phyloP scores from a whole-genome alignment of 169 alveolate species.

The Eimeria acervulina region DNA sequence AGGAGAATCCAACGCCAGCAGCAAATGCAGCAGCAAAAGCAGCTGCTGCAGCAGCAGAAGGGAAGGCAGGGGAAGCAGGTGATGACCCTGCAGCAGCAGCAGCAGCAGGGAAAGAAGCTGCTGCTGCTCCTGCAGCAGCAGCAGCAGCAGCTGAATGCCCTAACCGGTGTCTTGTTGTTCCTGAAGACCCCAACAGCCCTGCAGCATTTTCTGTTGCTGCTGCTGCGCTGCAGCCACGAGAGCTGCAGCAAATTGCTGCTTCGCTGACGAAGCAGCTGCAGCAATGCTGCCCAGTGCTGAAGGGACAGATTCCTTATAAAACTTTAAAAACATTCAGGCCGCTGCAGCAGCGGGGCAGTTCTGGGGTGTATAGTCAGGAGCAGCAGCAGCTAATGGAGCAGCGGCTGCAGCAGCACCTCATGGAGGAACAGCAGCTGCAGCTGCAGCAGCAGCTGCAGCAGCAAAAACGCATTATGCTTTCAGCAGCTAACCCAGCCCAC shows the following conservation, averaged over 20 bases:
- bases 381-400: not conserved
- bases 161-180: not conserved
- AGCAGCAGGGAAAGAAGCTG: not conserved
- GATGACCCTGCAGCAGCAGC: too few species aligned
- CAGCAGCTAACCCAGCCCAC: not conserved
- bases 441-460: slow-evolving; percentile 47
- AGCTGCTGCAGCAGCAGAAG: slow-evolving; percentile 21
- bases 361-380: not conserved
- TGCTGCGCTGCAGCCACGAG: not conserved
- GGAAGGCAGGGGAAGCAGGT: not conserved
- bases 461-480: not conserved
- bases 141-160: not conserved
- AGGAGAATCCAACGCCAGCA: not conserved
- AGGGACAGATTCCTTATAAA: not conserved
- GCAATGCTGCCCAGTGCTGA: not conserved
- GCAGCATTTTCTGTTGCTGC: not conserved
- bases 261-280: slow-evolving; percentile 6
- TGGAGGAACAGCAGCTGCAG: slow-evolving; percentile 8
- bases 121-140: not conserved
- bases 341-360: not conserved
- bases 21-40: not conserved
- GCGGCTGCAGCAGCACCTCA: not conserved
- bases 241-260: slow-evolving; percentile 37
- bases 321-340: not conserved
- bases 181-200: slow-evolving; percentile 17